These are phyloP conservation scores for Plasmodium adleri DNA, from an alignment of 169 alveolate species.

Conservation along the genomic window DNA sequence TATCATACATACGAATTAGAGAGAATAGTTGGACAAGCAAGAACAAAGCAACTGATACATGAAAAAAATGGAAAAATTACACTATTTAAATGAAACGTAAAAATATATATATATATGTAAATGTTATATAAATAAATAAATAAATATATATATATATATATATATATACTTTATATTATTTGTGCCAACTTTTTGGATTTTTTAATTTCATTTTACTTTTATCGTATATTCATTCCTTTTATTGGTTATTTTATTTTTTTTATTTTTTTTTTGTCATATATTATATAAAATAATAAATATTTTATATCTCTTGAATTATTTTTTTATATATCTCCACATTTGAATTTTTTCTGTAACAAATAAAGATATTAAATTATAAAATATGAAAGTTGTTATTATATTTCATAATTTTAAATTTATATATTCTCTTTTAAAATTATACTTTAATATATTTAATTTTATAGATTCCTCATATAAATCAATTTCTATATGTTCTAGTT, in stretches of 20 bases:
- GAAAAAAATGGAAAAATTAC: slow-evolving; percentile 83
- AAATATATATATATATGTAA: neutral
- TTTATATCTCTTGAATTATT: slow-evolving; percentile 48
- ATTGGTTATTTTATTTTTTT: neutral
- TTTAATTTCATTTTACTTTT: neutral
- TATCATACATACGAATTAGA: slow-evolving; percentile 83
- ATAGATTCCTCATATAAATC: slow-evolving; percentile 43
- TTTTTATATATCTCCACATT: slow-evolving; percentile 47
- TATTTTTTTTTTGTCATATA: neutral
- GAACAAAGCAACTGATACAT: slow-evolving; percentile 67
- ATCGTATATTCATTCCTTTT: neutral
- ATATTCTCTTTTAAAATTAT: neutral
- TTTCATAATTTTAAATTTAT: slow-evolving; percentile 5
- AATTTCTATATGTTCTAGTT: slow-evolving; percentile 61
- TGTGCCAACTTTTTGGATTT: neutral
- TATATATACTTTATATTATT: neutral
- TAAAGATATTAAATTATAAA: neutral
- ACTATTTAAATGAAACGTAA: slow-evolving; percentile 72
- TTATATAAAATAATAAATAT: neutral
- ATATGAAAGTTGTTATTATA: neutral
- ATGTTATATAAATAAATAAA: neutral
- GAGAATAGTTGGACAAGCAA: slow-evolving; percentile 81
- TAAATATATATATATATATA: neutral
- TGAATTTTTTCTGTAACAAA: slow-evolving; percentile 35
- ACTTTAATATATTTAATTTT: slow-evolving; percentile 41